These are phyloP conservation scores for Spathaspora girioi DNA, from an alignment of 805 yeast genomes.

Conservation along the genomic window DNA sequence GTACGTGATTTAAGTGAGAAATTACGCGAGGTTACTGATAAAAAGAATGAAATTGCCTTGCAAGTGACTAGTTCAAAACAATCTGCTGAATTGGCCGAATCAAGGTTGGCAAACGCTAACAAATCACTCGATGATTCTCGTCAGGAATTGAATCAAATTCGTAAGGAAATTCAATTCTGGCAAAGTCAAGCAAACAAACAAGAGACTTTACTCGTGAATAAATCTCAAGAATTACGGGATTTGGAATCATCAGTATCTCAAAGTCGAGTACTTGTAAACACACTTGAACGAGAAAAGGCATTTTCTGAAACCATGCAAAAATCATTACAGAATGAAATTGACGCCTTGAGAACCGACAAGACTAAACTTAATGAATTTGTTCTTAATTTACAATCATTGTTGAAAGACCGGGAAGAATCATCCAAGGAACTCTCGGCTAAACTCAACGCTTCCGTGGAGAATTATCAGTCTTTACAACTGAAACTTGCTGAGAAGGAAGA, in stretches of 20 bases:
- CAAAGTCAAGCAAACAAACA: constrained; percentile 38
- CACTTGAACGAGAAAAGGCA: constrained; percentile 52
- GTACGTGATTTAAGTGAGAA: constrained; percentile 44
- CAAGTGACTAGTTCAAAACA: constrained; percentile 54
- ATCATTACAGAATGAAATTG: constrained; percentile 50
- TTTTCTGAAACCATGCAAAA: constrained; percentile 47
- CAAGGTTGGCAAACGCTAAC: constrained; percentile 47
- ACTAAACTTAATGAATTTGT: constrained; percentile 54
- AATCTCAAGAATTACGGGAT: constrained; percentile 51
- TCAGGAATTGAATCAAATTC: constrained; percentile 25
- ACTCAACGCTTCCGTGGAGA: constrained; percentile 45
- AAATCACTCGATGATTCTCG: constrained; percentile 24
- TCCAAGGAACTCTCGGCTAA: constrained; percentile 48
- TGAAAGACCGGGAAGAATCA: constrained; percentile 57
- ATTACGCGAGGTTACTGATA: constrained; percentile 21
- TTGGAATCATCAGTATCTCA: constrained; percentile 44
- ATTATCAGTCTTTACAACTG: constrained; percentile 41
- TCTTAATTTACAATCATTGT: constrained; percentile 55
- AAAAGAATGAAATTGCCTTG: constrained; percentile 42
- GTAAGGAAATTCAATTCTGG: constrained; percentile 35
- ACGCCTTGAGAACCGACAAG: constrained; percentile 54
- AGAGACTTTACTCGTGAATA: constrained; percentile 27
- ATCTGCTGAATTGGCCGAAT: constrained; percentile 46
- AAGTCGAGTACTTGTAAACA: constrained; percentile 42
- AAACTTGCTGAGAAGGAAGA: constrained; percentile 53